Base-by-base conservation (phyloP, 129 eudicot species). In the Arctium lappa region DNA sequence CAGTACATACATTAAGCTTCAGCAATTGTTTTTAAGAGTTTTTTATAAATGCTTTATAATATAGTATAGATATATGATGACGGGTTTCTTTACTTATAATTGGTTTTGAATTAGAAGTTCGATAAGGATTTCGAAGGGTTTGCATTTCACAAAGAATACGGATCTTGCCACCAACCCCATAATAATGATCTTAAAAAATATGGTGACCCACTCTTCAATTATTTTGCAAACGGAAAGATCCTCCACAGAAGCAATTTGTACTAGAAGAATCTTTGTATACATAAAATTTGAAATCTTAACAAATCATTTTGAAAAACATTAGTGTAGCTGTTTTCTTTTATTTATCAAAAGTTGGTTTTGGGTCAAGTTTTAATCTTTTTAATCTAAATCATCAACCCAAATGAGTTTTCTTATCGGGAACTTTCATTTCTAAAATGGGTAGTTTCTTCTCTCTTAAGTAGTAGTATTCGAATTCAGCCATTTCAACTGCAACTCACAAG, bases 161-260 rank as follows among this genome's bases (percentile, higher is more conserved):
- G 75, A 78, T 84, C 83, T 78, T 78, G 86, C 39, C 31, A 84
- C 40, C 83, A 78, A 56, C 16, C 68, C 68, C 68, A 84, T 78
- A 72, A 11, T 72, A 32, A 72, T 84, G 83, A 66, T 70, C 44
- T 75, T 74, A 86, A 84, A 77, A 33, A 18, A 44, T 86, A 88
- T 85, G 86, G 76, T 85, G 89, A 88, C 91, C 86, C 86, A 77
- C 89, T 84, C 56, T 66, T 65, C 34, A 62, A 78, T 79, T 15
- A 79, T 40, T 79, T 42, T 74, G 73, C n/a, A 40, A 30, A 62
- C 82, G 72, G 71, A 83, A 83, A 84, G 75, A 78, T 84, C 82
- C 38, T 38, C 15, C 36, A 69, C 27, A 37, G 56, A 68, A 76
- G 77, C 79, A 78, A n/a, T 60, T 78, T 60, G 83, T 63, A 63